A percentile compares a stretch with the other conserved stretches of the same genome.
phyloP scores from a whole-genome alignment of 176 grass and related monocot species.

The Neostapfia colusana region DNA sequence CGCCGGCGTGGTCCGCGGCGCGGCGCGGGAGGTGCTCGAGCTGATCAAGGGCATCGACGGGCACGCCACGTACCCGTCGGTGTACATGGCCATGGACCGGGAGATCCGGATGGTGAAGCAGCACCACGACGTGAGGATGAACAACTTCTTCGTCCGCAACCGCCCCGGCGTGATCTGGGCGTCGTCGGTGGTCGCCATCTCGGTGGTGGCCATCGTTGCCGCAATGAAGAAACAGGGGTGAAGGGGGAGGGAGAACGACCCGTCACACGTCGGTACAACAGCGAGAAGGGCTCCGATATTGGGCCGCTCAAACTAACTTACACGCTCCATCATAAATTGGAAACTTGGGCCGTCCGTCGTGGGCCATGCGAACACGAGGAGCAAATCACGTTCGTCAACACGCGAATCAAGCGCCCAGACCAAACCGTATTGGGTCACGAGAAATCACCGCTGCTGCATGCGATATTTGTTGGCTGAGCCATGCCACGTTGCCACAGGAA shows the following conservation, averaged over 20 bases:
- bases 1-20: slow-evolving; percentile 36
- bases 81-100: slow-evolving; percentile 50
- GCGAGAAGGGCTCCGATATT: too few relatives aligned
- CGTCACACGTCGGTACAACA: too few relatives aligned
- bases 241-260: neutral
- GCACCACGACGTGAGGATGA: slow-evolving; percentile 48
- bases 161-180: slow-evolving; percentile 46
- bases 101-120: slow-evolving; percentile 38
- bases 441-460: too few relatives aligned
- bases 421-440: too few relatives aligned
- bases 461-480: too few relatives aligned
- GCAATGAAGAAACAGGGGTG: slow-evolving; percentile 33
- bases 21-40: slow-evolving; percentile 24
- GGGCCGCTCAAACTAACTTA: too few relatives aligned
- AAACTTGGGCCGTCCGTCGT: too few relatives aligned
- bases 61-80: slow-evolving; percentile 51
- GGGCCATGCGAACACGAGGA: too few relatives aligned
- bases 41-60: slow-evolving; percentile 51
- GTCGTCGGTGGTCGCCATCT: slow-evolving; percentile 47
- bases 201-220: slow-evolving; percentile 38
- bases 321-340: too few relatives aligned
- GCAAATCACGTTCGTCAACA: too few relatives aligned
- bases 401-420: too few relatives aligned
- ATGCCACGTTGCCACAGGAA: too few relatives aligned
- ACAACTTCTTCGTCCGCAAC: slow-evolving; percentile 47